These are phyloP conservation scores for Farysia itapuensis DNA, from an alignment of 1,284 basidiomycete genomes.

Conservation along the genomic window DNA sequence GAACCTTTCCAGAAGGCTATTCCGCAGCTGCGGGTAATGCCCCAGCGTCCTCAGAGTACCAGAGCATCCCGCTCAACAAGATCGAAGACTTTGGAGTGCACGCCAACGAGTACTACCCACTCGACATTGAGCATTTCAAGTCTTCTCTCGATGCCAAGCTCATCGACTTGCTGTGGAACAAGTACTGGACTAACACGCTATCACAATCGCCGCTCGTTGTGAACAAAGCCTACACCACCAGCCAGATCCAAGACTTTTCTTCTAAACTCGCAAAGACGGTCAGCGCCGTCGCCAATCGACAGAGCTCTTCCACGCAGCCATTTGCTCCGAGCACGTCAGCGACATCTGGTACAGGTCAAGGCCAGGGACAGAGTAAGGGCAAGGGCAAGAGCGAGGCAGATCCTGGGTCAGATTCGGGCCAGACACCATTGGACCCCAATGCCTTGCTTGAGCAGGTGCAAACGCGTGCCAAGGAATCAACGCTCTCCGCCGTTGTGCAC, in stretches of 20 bases:
- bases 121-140: constrained; percentile 95
- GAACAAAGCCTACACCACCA: constrained; percentile 85
- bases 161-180: constrained; percentile 91
- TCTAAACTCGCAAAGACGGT: no score
- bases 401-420: no score
- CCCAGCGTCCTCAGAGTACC: constrained; percentile 65
- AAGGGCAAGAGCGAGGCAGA: no score
- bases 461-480: background rate
- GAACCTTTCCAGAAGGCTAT: constrained; percentile 81
- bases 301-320: no score
- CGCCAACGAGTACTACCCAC: constrained; percentile 90
- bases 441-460: background rate
- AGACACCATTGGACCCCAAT: no score
- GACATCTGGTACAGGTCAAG: no score
- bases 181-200: constrained; percentile 97
- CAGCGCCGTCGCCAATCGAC: no score
- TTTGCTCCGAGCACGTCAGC: no score
- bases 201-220: constrained; percentile 86
- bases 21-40: constrained; percentile 5
- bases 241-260: constrained; percentile 82
- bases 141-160: constrained; percentile 80
- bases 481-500: constrained; percentile 3
- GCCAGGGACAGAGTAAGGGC: no score
- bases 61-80: constrained; percentile 77
- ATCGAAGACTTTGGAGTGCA: constrained; percentile 73